Base-by-base conservation (phyloP, 768 basidiomycete species). In the Lentinula sp. region DNA sequence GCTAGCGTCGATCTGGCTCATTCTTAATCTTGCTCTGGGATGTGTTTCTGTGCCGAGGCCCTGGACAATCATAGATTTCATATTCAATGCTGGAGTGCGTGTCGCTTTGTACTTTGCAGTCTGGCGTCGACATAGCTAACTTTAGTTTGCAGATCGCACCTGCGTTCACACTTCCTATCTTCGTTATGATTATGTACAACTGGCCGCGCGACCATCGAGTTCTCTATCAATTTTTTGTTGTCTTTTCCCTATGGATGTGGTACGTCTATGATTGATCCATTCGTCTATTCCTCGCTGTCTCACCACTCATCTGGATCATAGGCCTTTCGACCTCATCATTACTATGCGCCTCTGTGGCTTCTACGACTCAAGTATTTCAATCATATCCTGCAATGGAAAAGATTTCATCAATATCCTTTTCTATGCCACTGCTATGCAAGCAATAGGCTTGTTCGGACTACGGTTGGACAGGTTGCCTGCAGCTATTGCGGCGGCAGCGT, bases 391-490 rank as follows among this genome's bases (percentile, higher is more conserved):
- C 54, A 79, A 78, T n/a, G 69, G 60, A 15, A 85, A 79, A 59
- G 81, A 84, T 66, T 84, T 81, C 60, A 53, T 69, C 42, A 13
- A 59, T 28, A 62, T 54, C 4, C 82, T 84, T 65, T 85, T 83
- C 48, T 66, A 64, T 62, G 62, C 74, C 50, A 71, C 73, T 2
- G 66, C 68, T 7, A 56, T 71, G 54, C 78, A 78, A 50, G 81
- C 82, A 1, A 77, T 85, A 57, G 81, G 78, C 3, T 67, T 85
- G 8, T 84, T 85, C 62, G 84, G 82, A 23, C 62, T 82, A 56
- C 73, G 76, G 61, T 66, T 79, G 63, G 77, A 79, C 57, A 72
- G 81, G 52, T 67, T 81, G 42, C 73, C 81, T 3, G 79, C 80
- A 1, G 66, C 79, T 60, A 57, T 77, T 45, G 79, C 79, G 16